Percentiles rank a stretch among this genome's conserved stretches.
phyloP scores from a whole-genome alignment of 2,329 filamentous ascomycete species.

The Xylaria sp. region DNA sequence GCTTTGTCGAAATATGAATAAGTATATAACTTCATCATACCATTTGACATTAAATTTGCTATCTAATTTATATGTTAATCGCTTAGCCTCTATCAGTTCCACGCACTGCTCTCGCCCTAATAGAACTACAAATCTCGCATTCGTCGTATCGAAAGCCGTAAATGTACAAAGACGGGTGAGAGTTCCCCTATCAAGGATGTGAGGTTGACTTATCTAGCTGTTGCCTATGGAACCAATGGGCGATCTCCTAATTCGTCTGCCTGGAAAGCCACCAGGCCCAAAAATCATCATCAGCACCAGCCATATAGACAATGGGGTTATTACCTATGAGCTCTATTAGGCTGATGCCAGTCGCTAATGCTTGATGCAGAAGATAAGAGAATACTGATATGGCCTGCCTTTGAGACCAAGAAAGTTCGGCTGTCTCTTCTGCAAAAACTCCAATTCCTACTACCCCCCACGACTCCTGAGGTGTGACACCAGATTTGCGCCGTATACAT shows the following conservation, averaged over 20 bases:
- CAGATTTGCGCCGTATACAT: not conserved
- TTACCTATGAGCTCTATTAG: not conserved
- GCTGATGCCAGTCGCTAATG: not conserved
- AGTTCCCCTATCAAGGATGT: not conserved
- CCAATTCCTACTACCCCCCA: not conserved
- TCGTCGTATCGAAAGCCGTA: not conserved
- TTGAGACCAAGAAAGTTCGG: too few relatives aligned
- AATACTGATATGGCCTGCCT: not conserved
- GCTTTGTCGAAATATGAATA: too few relatives aligned
- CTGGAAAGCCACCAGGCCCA: conserved; percentile 32
- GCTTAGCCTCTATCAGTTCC: not conserved
- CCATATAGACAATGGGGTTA: too few relatives aligned
- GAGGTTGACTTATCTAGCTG: not conserved
- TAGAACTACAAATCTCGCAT: conserved; percentile 3
- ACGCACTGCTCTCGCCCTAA: not conserved
- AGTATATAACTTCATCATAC: too few relatives aligned
- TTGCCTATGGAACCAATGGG: conserved; percentile 36
- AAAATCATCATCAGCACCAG: not conserved
- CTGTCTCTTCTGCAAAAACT: not conserved
- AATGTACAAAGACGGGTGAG: not conserved
- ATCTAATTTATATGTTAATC: not conserved
- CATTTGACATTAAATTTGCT: not conserved
- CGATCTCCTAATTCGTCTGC: conserved; percentile 41
- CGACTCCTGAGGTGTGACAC: not conserved
- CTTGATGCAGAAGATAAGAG: not conserved